phyloP scores from a whole-genome alignment of 2,329 filamentous ascomycete species.

The Nannizziopsis barbatae region DNA sequence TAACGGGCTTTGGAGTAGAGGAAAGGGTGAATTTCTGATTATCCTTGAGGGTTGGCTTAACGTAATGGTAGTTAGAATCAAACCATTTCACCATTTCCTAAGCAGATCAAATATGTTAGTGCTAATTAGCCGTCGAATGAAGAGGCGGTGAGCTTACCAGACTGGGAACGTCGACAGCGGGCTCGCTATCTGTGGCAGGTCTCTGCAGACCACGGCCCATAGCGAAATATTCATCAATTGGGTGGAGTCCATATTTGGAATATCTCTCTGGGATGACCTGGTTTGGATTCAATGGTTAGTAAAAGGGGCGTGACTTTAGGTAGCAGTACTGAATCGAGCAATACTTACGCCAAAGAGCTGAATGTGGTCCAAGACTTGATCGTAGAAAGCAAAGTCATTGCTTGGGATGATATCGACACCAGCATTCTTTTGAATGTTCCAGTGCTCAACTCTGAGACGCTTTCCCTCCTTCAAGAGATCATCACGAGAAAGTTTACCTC shows the following conservation, averaged over 20 bases:
- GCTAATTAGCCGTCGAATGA: slow-evolving; percentile 1
- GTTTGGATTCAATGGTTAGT: neutral
- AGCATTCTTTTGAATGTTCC: slow-evolving; percentile 98
- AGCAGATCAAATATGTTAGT: slow-evolving; percentile 7
- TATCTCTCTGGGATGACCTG: slow-evolving; percentile 89
- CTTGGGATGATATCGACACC: slow-evolving; percentile 95
- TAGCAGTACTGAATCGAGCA: neutral
- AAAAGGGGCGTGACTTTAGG: neutral
- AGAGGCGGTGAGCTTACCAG: slow-evolving; percentile 44
- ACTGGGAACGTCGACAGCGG: slow-evolving; percentile 70
- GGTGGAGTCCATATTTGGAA: slow-evolving; percentile 74
- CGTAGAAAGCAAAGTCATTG: slow-evolving; percentile 99
- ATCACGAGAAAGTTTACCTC: slow-evolving; percentile 80
- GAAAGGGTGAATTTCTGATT: slow-evolving; percentile 90
- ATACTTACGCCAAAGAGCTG: slow-evolving; percentile 82
- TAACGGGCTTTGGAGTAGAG: slow-evolving; percentile 81
- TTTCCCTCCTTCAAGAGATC: slow-evolving; percentile 92
- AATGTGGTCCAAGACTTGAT: slow-evolving; percentile 95
- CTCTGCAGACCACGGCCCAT: slow-evolving; percentile 98
- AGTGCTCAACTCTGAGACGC: slow-evolving; percentile 91
- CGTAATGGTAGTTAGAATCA: slow-evolving; percentile 99
- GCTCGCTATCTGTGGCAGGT: slow-evolving; percentile 45
- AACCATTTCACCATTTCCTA: slow-evolving; percentile 99
- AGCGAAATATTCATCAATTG: slow-evolving; percentile 95
- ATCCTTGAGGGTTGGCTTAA: slow-evolving; percentile 96